These are phyloP conservation scores for Oryza longistaminata DNA, from an alignment of 176 grass and related monocot genomes.

Conservation along the genomic window DNA sequence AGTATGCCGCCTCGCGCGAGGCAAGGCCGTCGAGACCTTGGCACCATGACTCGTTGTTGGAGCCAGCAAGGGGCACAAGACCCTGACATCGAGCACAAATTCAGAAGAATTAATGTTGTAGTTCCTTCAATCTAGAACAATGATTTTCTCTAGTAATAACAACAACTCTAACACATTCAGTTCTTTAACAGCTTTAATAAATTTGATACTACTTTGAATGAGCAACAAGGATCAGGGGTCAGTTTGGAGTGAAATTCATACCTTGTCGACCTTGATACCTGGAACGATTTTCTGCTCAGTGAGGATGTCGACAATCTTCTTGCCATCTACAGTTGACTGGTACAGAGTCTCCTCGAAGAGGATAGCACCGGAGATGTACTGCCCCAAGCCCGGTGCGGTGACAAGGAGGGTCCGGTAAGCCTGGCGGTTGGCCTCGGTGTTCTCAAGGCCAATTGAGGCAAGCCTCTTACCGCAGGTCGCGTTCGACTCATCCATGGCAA, in stretches of 20 bases:
- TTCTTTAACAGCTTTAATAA: background rate
- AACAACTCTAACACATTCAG: background rate
- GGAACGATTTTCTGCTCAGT: slow-evolving; percentile 76
- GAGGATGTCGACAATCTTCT: slow-evolving; percentile 98
- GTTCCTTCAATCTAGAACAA: background rate
- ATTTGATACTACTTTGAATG: background rate
- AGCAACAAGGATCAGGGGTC: background rate
- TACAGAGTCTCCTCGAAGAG: slow-evolving; percentile 99
- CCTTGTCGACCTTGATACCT: slow-evolving; percentile 99
- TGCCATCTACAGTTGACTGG: slow-evolving; percentile 90
- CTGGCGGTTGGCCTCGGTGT: slow-evolving; percentile 97
- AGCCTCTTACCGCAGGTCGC: slow-evolving; percentile 98
- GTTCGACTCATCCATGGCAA: slow-evolving; percentile 98
- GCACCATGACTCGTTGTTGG: slow-evolving; percentile 97
- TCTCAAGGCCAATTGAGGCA: slow-evolving; percentile 89
- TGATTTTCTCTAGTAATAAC: background rate
- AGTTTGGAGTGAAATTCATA: slow-evolving; percentile 33
- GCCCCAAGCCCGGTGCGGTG: slow-evolving; percentile 63
- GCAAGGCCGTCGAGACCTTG: slow-evolving; percentile 98
- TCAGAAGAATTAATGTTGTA: slow-evolving; percentile 18
- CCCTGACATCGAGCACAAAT: slow-evolving; percentile 51
- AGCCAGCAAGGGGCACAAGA: slow-evolving; percentile 91
- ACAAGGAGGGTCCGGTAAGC: slow-evolving; percentile 93
- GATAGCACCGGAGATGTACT: slow-evolving; percentile 96
- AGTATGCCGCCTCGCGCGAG: slow-evolving; percentile 91